A percentile compares a stretch with the other conserved stretches of the same genome.
phyloP scores from a whole-genome alignment of 2,329 filamentous ascomycete species.

The Emydomyces testavorans region DNA sequence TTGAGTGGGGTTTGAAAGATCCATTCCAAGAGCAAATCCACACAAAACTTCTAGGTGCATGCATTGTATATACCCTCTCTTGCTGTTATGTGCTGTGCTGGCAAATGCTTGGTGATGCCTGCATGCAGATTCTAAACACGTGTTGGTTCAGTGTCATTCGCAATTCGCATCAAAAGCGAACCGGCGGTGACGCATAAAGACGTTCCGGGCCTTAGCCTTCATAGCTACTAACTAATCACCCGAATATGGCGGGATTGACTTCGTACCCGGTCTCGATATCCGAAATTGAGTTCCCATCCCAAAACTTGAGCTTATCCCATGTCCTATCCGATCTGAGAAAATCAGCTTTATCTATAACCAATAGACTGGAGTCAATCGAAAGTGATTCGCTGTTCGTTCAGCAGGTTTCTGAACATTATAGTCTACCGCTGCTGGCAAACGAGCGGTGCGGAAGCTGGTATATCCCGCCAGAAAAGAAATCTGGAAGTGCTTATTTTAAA shows the following conservation, averaged over 20 bases:
- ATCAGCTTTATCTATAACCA: slow-evolving; percentile 63
- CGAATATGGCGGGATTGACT: slow-evolving; percentile 21
- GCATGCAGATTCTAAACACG: slow-evolving; percentile 3
- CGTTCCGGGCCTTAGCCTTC: neutral
- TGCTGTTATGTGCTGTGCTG: neutral
- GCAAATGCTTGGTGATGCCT: neutral
- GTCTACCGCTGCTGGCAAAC: slow-evolving; percentile 71
- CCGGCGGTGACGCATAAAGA: neutral
- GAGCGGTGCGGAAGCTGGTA: slow-evolving; percentile 97
- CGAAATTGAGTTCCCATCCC: slow-evolving; percentile 43
- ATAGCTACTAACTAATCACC: neutral
- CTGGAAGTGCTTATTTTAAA: slow-evolving; percentile 83
- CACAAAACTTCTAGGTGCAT: neutral
- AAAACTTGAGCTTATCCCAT: slow-evolving; percentile 51
- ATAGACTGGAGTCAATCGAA: slow-evolving; percentile 69
- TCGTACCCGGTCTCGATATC: slow-evolving; percentile 29
- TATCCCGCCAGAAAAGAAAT: slow-evolving; percentile 53
- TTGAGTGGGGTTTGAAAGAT: too few species aligned
- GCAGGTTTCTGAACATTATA: slow-evolving; percentile 40
- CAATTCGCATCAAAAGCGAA: neutral
- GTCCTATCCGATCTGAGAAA: slow-evolving; percentile 62
- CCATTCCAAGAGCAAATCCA: too few species aligned
- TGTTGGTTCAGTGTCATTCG: neutral
- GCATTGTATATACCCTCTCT: neutral
- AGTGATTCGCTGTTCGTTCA: slow-evolving; percentile 65